phyloP scores from a whole-genome alignment of 2,329 filamentous ascomycete species.

The Capronia epimyces region DNA sequence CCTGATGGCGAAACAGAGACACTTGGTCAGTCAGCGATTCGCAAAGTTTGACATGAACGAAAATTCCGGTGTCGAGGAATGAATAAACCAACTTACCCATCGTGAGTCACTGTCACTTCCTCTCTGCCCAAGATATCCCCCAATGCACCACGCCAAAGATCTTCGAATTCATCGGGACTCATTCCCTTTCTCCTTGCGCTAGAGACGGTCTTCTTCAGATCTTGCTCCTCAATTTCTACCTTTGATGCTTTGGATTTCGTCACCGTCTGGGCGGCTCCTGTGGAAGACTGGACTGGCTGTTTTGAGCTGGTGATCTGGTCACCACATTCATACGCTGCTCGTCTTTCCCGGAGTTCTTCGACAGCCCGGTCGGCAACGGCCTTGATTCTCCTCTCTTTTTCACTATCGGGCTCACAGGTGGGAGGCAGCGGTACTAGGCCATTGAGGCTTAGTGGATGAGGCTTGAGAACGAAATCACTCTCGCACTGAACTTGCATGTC shows the following conservation, averaged over 20 bases:
- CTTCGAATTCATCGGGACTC: conserved; percentile 83
- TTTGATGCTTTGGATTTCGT: conserved; percentile 36
- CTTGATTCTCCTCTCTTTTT: conserved; percentile 81
- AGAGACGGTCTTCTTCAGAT: conserved; percentile 70
- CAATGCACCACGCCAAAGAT: conserved; percentile 57
- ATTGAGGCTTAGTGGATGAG: conserved; percentile 75
- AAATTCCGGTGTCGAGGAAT: conserved; percentile 17
- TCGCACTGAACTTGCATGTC: conserved; percentile 76
- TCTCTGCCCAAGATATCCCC: conserved; percentile 52
- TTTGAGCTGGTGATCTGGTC: conserved; percentile 48
- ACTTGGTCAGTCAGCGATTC: conserved; percentile 29
- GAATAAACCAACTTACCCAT: conserved; percentile 51
- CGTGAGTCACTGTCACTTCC: conserved; percentile 52
- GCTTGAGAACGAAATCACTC: conserved; percentile 75
- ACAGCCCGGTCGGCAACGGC: conserved; percentile 82
- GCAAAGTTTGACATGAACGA: conserved; percentile 17
- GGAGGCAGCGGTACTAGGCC: conserved; percentile 80
- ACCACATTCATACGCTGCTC: conserved; percentile 87
- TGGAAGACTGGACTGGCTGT: conserved; percentile 4
- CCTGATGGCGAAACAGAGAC: conserved; percentile 26
- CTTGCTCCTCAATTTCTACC: conserved; percentile 59
- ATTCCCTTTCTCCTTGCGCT: conserved; percentile 75
- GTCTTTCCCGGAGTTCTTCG: conserved; percentile 75
- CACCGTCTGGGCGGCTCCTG: conserved; percentile 44
- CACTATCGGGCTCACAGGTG: conserved; percentile 89